Percentiles rank a stretch among this genome's conserved stretches.
phyloP scores from a whole-genome alignment of 495 filamentous ascomycete species.

The Penicillium taxi region DNA sequence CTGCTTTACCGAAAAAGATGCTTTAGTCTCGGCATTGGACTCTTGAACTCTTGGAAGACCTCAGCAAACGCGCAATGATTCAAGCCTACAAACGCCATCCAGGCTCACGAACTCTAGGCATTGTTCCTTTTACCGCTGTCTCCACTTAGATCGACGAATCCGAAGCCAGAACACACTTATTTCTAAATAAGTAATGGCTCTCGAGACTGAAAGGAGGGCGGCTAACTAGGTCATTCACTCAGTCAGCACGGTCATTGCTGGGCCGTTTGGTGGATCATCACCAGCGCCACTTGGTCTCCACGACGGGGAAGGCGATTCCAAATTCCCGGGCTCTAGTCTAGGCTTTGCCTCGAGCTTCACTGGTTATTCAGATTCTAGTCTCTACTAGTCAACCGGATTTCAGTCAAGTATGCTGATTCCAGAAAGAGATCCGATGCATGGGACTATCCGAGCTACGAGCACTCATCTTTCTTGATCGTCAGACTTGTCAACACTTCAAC shows the following conservation, averaged over 20 bases:
- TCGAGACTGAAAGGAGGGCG: constrained; percentile 5
- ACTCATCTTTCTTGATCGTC: too few relatives aligned
- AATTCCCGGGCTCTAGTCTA: too few relatives aligned
- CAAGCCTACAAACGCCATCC: constrained; percentile 1
- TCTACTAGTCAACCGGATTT: too few relatives aligned
- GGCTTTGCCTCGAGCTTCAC: neutral
- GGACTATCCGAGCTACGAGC: too few relatives aligned
- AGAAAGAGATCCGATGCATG: too few relatives aligned
- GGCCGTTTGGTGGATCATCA: constrained; percentile 11
- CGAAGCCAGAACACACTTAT: constrained; percentile 5
- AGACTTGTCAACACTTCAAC: too few relatives aligned
- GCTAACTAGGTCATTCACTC: constrained; percentile 9
- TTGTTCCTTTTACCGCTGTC: constrained; percentile 12
- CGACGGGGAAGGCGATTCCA: too few relatives aligned
- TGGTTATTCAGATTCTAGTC: constrained; percentile 1
- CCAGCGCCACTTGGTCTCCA: constrained; percentile 8
- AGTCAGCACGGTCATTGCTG: constrained; percentile 7
- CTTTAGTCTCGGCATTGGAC: too few relatives aligned
- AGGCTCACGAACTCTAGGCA: constrained; percentile 2
- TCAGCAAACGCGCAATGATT: neutral
- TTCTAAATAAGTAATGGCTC: constrained; percentile 17
- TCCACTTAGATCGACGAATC: constrained; percentile 18
- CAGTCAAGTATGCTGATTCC: too few relatives aligned
- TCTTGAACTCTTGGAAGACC: neutral
- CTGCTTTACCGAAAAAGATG: neutral